Evolutionary conservation across 192 early-diverging fungal genomes (phyloP).

Genomic region (Coemansia sp.): DNA sequence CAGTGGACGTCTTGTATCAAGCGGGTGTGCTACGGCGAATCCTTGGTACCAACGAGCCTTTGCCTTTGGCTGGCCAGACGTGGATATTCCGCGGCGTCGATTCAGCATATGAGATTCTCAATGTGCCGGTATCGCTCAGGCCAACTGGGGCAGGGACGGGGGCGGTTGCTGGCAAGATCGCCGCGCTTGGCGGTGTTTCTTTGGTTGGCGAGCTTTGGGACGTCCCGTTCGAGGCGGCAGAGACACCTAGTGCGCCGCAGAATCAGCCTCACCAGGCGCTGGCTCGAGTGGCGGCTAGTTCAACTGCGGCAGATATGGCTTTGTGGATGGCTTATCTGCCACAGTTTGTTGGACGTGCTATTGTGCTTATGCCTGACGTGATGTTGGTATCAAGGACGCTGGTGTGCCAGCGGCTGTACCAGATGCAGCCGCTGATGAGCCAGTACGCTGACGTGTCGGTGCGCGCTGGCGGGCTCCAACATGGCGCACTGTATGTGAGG

Average conservation of each 20-base stretch:
- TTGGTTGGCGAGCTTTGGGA: slow-evolving; percentile 36
- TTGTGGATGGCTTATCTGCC: slow-evolving; percentile 47
- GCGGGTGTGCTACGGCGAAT: slow-evolving; percentile 38
- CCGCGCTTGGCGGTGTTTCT: slow-evolving; percentile 8
- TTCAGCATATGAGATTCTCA: slow-evolving; percentile 48
- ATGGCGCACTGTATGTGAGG: slow-evolving; percentile 12
- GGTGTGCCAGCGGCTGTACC: slow-evolving; percentile 54
- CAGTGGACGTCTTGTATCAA: slow-evolving; percentile 47
- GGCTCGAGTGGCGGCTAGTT: slow-evolving; percentile 41
- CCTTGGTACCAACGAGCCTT: slow-evolving; percentile 27
- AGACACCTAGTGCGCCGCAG: background rate
- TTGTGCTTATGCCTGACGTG: slow-evolving; percentile 45
- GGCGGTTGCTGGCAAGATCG: background rate
- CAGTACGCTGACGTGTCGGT: slow-evolving; percentile 55
- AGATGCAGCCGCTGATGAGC: slow-evolving; percentile 56
- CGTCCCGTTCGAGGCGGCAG: slow-evolving; percentile 37
- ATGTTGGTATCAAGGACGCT: slow-evolving; percentile 46
- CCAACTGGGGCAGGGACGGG: background rate
- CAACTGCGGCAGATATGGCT: slow-evolving; percentile 19
- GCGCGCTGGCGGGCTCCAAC: slow-evolving; percentile 13
- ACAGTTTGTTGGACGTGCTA: slow-evolving; percentile 44
- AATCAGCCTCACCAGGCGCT: slow-evolving; percentile 22
- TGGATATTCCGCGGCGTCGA: slow-evolving; percentile 36
- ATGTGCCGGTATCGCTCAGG: slow-evolving; percentile 30
- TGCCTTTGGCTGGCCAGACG: slow-evolving; percentile 17